Evolutionary conservation across 2,329 filamentous ascomycete genomes (phyloP), one percentile per base, ranked within the genome.

Genomic region (Cephalotrichum gorgonifer): DNA sequence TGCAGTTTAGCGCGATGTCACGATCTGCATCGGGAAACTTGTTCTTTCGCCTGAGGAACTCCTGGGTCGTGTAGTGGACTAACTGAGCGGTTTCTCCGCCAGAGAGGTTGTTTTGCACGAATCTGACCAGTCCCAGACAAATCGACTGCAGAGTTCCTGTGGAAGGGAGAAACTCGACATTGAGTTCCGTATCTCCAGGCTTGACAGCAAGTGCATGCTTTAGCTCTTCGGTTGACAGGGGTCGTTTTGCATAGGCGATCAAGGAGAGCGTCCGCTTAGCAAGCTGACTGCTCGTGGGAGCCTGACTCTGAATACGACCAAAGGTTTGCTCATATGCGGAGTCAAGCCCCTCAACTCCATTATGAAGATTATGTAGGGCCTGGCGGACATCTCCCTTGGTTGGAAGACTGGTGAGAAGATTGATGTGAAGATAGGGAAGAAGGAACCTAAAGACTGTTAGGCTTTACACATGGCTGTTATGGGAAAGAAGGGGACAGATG

Each of bases 21-120:
- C n/a, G n/a, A n/a, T 67, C 50, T 0, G 59, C 60, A 30, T 57
- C 23, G 0, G 58, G 58, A 47, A 73, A 63, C 57, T 62, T 67
- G 4, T 43, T 22, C 0, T 53, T 64, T 12, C 51, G 44, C 17
- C 67, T 58, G 39, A 75, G 64, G 53, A 70, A 75, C 35, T 73
- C 63, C 41, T 73, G 65, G 1, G 69, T 60, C 0, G 72, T 74
- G 48, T 70, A 69, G 52, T 75, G 71, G 3, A 71, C 66, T 0
- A 74, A 52, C 3, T 67, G 61, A 11, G 74, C 57, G 25, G 65
- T 57, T 17, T 58, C 44, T 2, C 33, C 15, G 15, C n/a, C n/a
- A n/a, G n/a, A n/a, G 44, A 60, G 72, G 41, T 66, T 53, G 42
- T 64, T 50, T 31, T 74, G 67, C 3, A 70, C 35, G 0, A 61